Percentiles rank a stretch among this genome's conserved stretches.
phyloP scores from a whole-genome alignment of 2,329 filamentous ascomycete species.

The Trichoderma asperellum region DNA sequence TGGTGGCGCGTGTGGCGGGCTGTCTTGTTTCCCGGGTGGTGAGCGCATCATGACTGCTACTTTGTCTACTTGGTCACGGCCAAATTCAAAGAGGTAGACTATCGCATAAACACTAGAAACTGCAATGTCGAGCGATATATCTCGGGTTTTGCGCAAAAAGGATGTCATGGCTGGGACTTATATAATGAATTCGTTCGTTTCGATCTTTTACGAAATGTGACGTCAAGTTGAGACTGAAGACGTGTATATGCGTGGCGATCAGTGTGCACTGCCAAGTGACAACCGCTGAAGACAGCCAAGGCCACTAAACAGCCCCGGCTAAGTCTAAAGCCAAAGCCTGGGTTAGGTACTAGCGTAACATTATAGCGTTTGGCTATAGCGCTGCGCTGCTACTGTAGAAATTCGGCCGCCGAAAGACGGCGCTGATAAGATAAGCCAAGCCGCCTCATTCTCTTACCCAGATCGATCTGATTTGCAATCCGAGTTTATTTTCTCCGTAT shows the following conservation, averaged over 20 bases:
- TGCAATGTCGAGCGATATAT: neutral
- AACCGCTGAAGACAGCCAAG: neutral
- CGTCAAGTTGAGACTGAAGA: constrained; percentile 11
- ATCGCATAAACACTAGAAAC: neutral
- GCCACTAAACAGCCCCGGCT: neutral
- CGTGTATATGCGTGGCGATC: neutral
- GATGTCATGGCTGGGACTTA: constrained; percentile 4
- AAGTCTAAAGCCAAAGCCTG: neutral
- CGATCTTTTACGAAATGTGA: constrained; percentile 15
- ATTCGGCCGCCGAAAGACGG: neutral
- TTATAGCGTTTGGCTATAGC: neutral
- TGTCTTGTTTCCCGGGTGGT: constrained; percentile 12
- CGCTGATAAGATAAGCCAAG: constrained; percentile 23
- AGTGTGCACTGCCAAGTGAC: neutral
- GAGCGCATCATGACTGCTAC: constrained; percentile 29
- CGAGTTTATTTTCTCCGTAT: neutral
- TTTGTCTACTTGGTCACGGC: constrained; percentile 17
- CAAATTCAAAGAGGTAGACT: neutral
- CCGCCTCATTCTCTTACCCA: neutral
- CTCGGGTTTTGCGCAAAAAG: neutral
- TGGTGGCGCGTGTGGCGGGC: constrained; percentile 32
- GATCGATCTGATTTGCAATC: constrained; percentile 9
- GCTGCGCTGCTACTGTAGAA: constrained; percentile 3
- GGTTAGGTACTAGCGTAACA: neutral
- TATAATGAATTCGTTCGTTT: neutral